These are phyloP conservation scores for Helicocarpus griseus DNA, from an alignment of 2,329 filamentous ascomycete genomes.

Conservation along the genomic window DNA sequence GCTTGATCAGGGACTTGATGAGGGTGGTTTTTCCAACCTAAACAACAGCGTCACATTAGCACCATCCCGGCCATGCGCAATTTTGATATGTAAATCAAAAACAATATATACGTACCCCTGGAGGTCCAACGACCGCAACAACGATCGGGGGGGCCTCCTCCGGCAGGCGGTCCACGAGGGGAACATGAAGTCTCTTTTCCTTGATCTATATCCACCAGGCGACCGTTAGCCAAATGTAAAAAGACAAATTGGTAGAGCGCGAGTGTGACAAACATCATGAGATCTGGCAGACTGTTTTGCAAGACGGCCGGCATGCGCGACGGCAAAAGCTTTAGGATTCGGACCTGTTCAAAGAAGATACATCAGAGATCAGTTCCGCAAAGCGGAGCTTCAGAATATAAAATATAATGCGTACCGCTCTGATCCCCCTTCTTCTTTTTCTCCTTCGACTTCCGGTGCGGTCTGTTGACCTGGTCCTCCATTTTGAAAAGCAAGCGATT, in stretches of 20 bases:
- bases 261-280: constrained; percentile 38
- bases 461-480: constrained; percentile 75
- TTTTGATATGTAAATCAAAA: constrained; percentile 5
- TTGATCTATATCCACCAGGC: constrained; percentile 53
- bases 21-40: constrained; percentile 80
- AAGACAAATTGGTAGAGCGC: constrained; percentile 1
- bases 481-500: constrained; percentile 36
- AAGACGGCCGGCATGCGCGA: constrained; percentile 69
- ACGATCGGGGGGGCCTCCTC: constrained; percentile 91
- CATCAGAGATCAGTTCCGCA: neutral
- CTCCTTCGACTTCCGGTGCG: constrained; percentile 79
- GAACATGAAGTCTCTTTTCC: constrained; percentile 93
- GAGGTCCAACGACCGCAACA: constrained; percentile 87
- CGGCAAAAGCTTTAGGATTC: constrained; percentile 87
- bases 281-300: constrained; percentile 55
- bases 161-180: constrained; percentile 87
- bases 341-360: constrained; percentile 40
- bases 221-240: neutral
- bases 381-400: constrained; percentile 8
- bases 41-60: constrained; percentile 1
- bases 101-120: constrained; percentile 54
- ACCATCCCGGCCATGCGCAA: neutral
- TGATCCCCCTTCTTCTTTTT: constrained; percentile 43
- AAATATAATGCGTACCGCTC: constrained; percentile 4
- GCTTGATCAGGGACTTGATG: constrained; percentile 83